phyloP scores from a whole-genome alignment of 768 basidiomycete species.

The Amanita rimosa region DNA sequence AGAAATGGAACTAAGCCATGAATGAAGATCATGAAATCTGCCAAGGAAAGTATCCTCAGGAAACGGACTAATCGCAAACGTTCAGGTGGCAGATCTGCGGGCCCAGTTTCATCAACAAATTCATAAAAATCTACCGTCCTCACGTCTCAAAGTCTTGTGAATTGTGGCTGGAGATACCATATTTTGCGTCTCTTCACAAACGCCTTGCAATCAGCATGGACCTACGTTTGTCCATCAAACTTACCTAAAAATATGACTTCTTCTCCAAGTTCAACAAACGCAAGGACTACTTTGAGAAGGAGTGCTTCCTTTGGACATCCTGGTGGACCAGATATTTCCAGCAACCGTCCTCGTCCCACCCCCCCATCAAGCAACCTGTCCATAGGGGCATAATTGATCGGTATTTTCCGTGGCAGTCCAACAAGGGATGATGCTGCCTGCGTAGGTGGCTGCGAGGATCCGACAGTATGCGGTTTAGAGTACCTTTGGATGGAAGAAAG shows the following conservation, averaged over 20 bases:
- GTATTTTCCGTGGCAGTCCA: conserved; percentile 16
- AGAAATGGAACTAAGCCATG: conserved; percentile 40
- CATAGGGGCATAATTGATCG: conserved; percentile 36
- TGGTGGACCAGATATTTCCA: conserved; percentile 72
- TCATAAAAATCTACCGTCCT: conserved; percentile 12
- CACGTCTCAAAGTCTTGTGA: conserved; percentile 17
- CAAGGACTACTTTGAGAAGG: conserved; percentile 35
- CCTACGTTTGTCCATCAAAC: conserved; percentile 9
- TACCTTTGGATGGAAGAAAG: conserved; percentile 27
- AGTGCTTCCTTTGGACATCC: conserved; percentile 55
- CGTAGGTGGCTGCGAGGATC: conserved; percentile 18
- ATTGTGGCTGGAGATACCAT: conserved; percentile 25
- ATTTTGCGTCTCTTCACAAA: conserved; percentile 32
- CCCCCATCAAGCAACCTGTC: conserved; percentile 58
- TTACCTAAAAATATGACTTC: conserved; percentile 60
- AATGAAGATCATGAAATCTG: conserved; percentile 49
- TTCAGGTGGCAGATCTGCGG: conserved; percentile 10
- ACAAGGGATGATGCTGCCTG: conserved; percentile 45
- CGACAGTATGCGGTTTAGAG: background rate
- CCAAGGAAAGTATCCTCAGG: conserved; percentile 30
- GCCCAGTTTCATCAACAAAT: conserved; percentile 8
- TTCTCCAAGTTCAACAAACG: conserved; percentile 34
- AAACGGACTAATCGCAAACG: conserved; percentile 23
- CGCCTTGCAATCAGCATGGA: conserved; percentile 1
- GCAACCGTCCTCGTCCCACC: conserved; percentile 43